phyloP scores from a whole-genome alignment of 2,329 filamentous ascomycete species.

The Fusarium marasasianum region DNA sequence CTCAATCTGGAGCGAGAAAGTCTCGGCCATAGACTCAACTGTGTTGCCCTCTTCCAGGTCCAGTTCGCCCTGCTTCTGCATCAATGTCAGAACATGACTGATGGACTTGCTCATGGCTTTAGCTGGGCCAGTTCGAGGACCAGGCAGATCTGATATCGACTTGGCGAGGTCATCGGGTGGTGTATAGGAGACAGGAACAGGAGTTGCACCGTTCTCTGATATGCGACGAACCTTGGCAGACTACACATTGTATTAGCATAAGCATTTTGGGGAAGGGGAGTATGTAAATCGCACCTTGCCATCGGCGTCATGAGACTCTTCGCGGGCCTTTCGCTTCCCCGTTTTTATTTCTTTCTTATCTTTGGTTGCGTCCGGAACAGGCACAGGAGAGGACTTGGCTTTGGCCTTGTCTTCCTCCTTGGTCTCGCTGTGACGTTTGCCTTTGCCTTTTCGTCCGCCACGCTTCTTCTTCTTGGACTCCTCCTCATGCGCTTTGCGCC shows the following conservation, averaged over 20 bases:
- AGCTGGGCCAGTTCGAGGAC: conserved; percentile 73
- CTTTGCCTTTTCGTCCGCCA: conserved; percentile 70
- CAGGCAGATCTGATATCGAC: conserved; percentile 65
- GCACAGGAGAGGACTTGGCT: conserved; percentile 53
- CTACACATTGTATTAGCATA: conserved; percentile 42
- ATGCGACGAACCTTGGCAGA: conserved; percentile 62
- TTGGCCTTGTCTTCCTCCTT: conserved; percentile 67
- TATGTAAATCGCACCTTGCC: conserved; percentile 55
- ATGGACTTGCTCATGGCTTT: conserved; percentile 77
- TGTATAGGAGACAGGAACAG: conserved; percentile 51
- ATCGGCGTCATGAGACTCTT: conserved; percentile 64
- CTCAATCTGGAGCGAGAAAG: conserved; percentile 82
- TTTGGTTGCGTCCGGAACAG: conserved; percentile 51
- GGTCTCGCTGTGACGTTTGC: conserved; percentile 72
- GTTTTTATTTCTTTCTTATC: conserved; percentile 60
- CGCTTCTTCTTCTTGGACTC: conserved; percentile 67
- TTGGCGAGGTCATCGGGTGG: conserved; percentile 62
- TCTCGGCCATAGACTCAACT: conserved; percentile 71
- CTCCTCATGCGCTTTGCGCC: conserved; percentile 70
- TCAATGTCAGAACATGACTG: conserved; percentile 68
- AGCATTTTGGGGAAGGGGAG: neutral
- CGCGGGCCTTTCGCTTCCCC: conserved; percentile 66
- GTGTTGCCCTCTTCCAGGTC: conserved; percentile 70
- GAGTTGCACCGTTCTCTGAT: conserved; percentile 56
- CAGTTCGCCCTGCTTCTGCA: conserved; percentile 73